Percentiles rank a stretch among this genome's conserved stretches.
phyloP scores from a whole-genome alignment of 805 yeast species.

The Candida broadrunensis region DNA sequence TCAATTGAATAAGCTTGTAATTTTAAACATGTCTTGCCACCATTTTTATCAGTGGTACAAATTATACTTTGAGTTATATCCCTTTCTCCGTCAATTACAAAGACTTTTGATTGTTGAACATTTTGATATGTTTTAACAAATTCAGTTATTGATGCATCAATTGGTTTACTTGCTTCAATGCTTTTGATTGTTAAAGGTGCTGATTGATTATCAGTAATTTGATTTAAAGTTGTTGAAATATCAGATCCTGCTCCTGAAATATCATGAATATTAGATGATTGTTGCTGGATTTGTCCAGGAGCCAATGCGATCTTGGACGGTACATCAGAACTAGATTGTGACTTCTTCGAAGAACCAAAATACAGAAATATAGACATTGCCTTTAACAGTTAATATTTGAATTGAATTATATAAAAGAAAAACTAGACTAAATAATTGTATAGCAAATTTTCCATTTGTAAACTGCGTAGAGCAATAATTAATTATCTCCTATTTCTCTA shows the following conservation, averaged over 20 bases:
- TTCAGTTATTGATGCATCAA: conserved; percentile 11
- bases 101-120: conserved; percentile 11
- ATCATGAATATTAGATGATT: not conserved
- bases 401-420: too few species aligned
- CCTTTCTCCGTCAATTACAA: conserved; percentile 42
- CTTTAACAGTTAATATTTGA: not conserved
- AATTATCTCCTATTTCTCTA: too few species aligned
- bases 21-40: conserved; percentile 48
- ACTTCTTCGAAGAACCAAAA: not conserved
- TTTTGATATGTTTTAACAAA: conserved; percentile 20
- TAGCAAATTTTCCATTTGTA: too few species aligned
- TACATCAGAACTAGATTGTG: not conserved
- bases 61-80: conserved; percentile 38
- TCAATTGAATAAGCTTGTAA: conserved; percentile 37
- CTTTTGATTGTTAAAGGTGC: conserved; percentile 6
- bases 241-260: conserved; percentile 12
- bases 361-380: not conserved
- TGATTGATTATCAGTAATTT: conserved; percentile 15
- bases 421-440: too few species aligned
- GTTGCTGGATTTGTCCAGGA: not conserved
- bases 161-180: conserved; percentile 3
- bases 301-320: not conserved
- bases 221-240: conserved; percentile 25
- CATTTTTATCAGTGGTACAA: conserved; percentile 37
- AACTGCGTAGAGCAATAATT: too few species aligned